Base-by-base conservation (phyloP, 1,139 yeast genomes). In the Candida mesenterica region DNA sequence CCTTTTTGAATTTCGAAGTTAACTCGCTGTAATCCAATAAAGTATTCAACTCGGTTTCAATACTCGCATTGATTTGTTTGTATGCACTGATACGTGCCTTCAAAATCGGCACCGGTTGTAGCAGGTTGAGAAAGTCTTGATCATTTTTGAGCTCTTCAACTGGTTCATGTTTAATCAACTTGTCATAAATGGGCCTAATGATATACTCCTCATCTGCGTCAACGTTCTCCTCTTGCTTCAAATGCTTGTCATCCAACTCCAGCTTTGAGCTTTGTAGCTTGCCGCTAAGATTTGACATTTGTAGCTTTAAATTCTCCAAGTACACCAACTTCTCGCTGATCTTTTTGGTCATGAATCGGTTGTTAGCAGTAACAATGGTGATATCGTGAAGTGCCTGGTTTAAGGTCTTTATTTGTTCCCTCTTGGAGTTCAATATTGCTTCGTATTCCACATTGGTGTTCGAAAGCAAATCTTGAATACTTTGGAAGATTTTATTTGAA, bases 1-100 rank as follows among this genome's bases (percentile, higher is more conserved):
- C 96, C 49, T 86, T 76, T 52, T 94, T 80, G 63, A 89, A 92
- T 57, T 90, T 90, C 24, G 79, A 72, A 42, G 95, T 96, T 39
- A 90, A 68, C 44, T 76, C 82, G 26, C 77, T 71, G 39, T 82
- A 70, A 36, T 71, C 70, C 30, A 64, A 58, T 42, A 87, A 65
- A 18, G 41, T 44, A 30, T 61, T 64, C 33, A 65, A 61, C 50
- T 86, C 89, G 46, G 77, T 77, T 43, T 77, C 78, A 32, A 55
- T 47, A 26, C 41, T 39, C 17, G 32, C 36, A 31, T 55, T 55
- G 33, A 55, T 46, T 30, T 53, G 45, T 44, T 74, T 71, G 59
- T 92, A 92, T 1, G 97, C 96, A 33, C 73, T 71, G 25, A 90
- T 77, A 32, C 97, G 66, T 1, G 97, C 96, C 39, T 75, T 72